A percentile compares a stretch with the other conserved stretches of the same genome.
phyloP scores from a whole-genome alignment of 2,329 filamentous ascomycete genomes.

The Gyromitra esculenta region DNA sequence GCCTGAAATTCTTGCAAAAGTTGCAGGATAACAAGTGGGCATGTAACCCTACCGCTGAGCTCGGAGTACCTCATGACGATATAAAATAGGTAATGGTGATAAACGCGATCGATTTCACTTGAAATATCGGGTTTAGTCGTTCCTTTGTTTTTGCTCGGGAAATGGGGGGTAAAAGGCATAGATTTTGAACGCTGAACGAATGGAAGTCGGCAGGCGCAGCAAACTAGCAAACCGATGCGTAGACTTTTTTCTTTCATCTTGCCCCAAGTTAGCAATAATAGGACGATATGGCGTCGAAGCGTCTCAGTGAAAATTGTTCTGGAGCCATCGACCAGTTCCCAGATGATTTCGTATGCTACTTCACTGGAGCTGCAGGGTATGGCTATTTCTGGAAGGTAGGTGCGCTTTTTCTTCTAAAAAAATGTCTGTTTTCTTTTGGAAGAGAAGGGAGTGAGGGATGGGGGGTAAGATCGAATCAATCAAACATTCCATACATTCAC shows the following conservation, averaged over 20 bases:
- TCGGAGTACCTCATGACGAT: background rate
- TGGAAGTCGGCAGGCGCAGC: background rate
- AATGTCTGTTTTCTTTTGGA: no score
- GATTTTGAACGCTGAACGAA: conserved; percentile 8
- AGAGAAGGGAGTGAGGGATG: no score
- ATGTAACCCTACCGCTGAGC: background rate
- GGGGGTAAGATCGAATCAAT: conserved; percentile 1
- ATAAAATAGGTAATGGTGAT: background rate
- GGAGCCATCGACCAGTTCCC: background rate
- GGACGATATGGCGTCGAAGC: background rate
- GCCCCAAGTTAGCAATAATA: conserved; percentile 14
- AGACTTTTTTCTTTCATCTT: background rate
- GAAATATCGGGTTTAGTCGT: background rate
- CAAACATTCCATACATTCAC: background rate
- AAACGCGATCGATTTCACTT: conserved; percentile 1
- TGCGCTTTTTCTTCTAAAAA: background rate
- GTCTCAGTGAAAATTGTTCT: conserved; percentile 1
- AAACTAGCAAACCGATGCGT: conserved; percentile 7
- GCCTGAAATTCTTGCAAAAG: background rate
- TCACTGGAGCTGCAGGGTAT: background rate
- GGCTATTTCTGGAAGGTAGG: background rate
- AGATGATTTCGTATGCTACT: background rate
- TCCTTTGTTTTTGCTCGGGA: background rate
- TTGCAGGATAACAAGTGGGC: background rate
- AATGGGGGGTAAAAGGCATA: background rate